phyloP scores from a whole-genome alignment of 371 early-diverging fungal genomes.

The Mycotypha africana region DNA sequence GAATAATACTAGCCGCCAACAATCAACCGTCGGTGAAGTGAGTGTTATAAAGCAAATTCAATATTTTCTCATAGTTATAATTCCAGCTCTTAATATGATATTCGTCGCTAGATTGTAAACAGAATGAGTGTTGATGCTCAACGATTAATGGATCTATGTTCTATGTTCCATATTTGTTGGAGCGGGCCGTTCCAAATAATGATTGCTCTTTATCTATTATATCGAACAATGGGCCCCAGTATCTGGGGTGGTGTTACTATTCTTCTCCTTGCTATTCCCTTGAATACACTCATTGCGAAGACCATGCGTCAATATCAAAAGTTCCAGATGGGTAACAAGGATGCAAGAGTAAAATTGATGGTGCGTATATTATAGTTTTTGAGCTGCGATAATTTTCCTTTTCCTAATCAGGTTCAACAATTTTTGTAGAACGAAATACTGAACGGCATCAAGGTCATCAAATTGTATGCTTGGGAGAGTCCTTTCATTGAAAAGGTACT shows the following conservation, averaged over 20 bases:
- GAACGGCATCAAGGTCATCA: constrained; percentile 43
- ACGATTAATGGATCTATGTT: constrained; percentile 53
- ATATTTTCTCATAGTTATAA: too few species aligned
- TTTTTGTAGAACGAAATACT: constrained; percentile 32
- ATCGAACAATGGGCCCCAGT: constrained; percentile 69
- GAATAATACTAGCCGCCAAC: constrained; percentile 67
- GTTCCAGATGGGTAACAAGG: constrained; percentile 79
- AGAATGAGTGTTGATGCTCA: constrained; percentile 83
- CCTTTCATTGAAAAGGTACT: constrained; percentile 26
- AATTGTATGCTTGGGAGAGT: constrained; percentile 39
- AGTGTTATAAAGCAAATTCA: background rate
- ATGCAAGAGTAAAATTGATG: constrained; percentile 78
- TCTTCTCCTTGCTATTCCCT: constrained; percentile 64
- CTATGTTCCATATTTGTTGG: constrained; percentile 67
- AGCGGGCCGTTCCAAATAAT: constrained; percentile 79
- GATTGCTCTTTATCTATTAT: constrained; percentile 68
- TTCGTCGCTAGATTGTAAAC: constrained; percentile 63
- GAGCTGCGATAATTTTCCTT: background rate
- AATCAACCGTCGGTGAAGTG: constrained; percentile 59
- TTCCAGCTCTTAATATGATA: too few species aligned
- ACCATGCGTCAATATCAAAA: constrained; percentile 66
- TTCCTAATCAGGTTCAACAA: background rate
- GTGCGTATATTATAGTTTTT: constrained; percentile 9
- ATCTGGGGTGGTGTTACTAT: constrained; percentile 77
- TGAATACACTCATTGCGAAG: constrained; percentile 47